Evolutionary conservation across 2,329 filamentous ascomycete genomes (phyloP), one percentile per base, ranked within the genome.

Genomic region (Lachnellula hyalina): DNA sequence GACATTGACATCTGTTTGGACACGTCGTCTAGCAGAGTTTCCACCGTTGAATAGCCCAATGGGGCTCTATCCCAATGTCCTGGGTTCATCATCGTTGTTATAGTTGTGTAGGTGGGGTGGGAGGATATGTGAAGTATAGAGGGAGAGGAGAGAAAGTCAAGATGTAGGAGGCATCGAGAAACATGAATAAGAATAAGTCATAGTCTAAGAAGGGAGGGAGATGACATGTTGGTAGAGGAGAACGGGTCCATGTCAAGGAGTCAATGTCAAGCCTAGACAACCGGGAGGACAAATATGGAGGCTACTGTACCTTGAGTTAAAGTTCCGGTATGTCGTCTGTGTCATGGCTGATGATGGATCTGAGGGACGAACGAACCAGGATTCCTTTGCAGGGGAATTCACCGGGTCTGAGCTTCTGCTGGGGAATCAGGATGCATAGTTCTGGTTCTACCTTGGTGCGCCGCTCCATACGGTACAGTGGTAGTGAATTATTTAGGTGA

Each of bases 1-100:
- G 76, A 74, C 40, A 73, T 66, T 51, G 74, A 70, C 64, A 79
- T 75, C 57, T 84, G 81, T 58, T 73, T 76, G 25, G 77, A 76
- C 35, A 79, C 68, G 56, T 80, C 78, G 63, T 82, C 77, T 52
- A 80, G 63, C 49, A 79, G 72, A 49, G 71, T 69, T 56, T 79
- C 76, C 59, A 70, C 63, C 14, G 68, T 70, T 11, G 70, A 60
- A 54, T 74, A 77, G 17, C 59, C 65, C 56, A 63, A 49, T 28
- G 58, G 47, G 45, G 58, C 58, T 34, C 40, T 54, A 34, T 57
- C 59, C 56, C 62, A 68, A 21, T 48, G 52, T 40, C 56, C 54
- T 23, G 64, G 55, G 52, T 66, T 70, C 61, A 66, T 67, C 56
- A 53, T 63, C 19, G 45, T 60, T 44, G 50, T 38, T 49, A 47